These are phyloP conservation scores for Skeletonema potamos DNA, from an alignment of 108 stramenopile genomes.

Conservation along the genomic window DNA sequence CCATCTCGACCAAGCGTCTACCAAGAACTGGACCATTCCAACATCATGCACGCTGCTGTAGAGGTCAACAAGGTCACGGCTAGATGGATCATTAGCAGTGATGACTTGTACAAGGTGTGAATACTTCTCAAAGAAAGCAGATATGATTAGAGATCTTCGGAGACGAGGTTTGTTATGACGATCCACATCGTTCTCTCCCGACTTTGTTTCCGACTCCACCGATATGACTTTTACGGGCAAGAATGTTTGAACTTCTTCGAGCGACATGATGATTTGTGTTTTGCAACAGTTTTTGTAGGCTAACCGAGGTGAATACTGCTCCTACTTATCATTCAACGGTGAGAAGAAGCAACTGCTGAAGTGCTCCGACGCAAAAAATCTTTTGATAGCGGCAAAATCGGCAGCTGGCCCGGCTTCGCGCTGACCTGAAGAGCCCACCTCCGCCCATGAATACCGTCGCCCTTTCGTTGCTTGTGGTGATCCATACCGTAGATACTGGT, in stretches of 20 bases:
- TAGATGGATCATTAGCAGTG: neutral
- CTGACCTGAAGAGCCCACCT: too few relatives aligned
- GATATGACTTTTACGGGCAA: conserved; percentile 2
- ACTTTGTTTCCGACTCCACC: neutral
- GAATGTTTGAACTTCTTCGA: neutral
- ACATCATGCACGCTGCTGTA: conserved; percentile 34
- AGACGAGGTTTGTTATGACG: conserved; percentile 70
- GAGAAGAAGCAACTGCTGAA: too few relatives aligned
- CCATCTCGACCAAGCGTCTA: conserved; percentile 40
- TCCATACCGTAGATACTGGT: too few relatives aligned
- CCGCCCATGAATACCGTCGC: too few relatives aligned
- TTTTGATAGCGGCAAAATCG: too few relatives aligned
- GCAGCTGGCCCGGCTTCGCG: too few relatives aligned
- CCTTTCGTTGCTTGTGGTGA: too few relatives aligned
- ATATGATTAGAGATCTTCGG: conserved; percentile 61
- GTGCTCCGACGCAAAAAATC: too few relatives aligned
- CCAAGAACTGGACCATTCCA: conserved; percentile 27
- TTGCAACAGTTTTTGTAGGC: too few relatives aligned
- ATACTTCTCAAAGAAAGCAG: conserved; percentile 15
- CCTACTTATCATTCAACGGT: too few relatives aligned
- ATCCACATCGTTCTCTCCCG: conserved; percentile 43
- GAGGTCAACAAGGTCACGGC: conserved; percentile 10
- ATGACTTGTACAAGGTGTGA: neutral
- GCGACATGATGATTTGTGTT: neutral
- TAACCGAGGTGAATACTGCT: too few relatives aligned